Percentiles rank a stretch among this genome's conserved stretches.
phyloP scores from a whole-genome alignment of 2,329 filamentous ascomycete species.

The Calonectria pauciramosa region DNA sequence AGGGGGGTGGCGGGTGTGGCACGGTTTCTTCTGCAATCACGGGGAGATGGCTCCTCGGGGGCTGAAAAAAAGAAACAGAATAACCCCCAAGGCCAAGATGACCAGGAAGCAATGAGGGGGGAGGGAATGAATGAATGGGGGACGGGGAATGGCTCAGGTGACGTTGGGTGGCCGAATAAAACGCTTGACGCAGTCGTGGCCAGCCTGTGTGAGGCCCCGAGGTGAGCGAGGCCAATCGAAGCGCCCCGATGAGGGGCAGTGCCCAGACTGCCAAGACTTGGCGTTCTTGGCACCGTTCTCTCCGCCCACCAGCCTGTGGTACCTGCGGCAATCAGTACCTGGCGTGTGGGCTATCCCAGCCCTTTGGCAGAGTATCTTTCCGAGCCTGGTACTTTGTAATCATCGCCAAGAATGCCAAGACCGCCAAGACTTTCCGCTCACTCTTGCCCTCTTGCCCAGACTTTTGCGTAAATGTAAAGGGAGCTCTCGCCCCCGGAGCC shows the following conservation, averaged over 20 bases:
- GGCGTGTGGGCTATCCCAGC: accelerated
- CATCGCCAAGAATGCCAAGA: constrained; percentile 53
- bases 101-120: constrained; percentile 3
- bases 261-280: constrained; percentile 58
- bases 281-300: constrained; percentile 51
- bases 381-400: constrained; percentile 34
- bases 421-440: constrained; percentile 56
- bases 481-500: constrained; percentile 49
- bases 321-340: constrained; percentile 35
- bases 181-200: constrained; percentile 48
- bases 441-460: constrained; percentile 53
- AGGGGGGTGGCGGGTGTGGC: not conserved
- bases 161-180: constrained; percentile 45
- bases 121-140: constrained; percentile 16
- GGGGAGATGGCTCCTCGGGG: not conserved
- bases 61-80: constrained; percentile 5
- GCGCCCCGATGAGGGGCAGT: constrained; percentile 48
- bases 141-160: constrained; percentile 43
- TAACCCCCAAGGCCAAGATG: not conserved
- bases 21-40: not conserved
- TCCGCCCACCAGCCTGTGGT: constrained; percentile 44
- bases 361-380: not conserved
- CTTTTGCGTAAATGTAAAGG: constrained; percentile 54
- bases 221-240: constrained; percentile 48
- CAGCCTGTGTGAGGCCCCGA: constrained; percentile 46